Base-by-base conservation (phyloP, 2,329 filamentous ascomycete genomes). In the Phialocephala sp. region DNA sequence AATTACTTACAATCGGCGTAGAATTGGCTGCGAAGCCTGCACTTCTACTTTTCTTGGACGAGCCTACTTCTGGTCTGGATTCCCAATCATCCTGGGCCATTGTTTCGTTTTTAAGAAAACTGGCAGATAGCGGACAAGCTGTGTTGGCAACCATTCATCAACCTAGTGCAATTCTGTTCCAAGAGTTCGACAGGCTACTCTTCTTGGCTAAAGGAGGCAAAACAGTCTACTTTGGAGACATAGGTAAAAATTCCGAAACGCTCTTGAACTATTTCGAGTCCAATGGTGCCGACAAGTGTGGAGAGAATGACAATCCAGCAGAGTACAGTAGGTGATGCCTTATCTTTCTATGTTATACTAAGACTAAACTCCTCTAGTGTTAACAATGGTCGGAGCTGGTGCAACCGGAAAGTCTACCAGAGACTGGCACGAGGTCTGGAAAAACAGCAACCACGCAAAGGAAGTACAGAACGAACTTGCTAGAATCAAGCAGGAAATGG, bases 91-190 rank as follows among this genome's bases (percentile, higher is more conserved):
- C 93, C 1, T 97, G 93, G 92, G 91, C 93, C 68, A 97, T 97
- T 75, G 84, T 94, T 45, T 89, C 93, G 76, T 87, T 97, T 37
- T 85, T 98, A 50, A 90, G 96, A 79, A 97, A 95, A 79, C 84
- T 97, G 39, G 93, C 93, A 72, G 91, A 94, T 78, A 91, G 89
- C 69, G 94, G 94, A 15, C 93, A 96, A 77, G 94, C 94, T 59
- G 91, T 97, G 76, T 87, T 97, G 15, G 97, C 93, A 79, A 97
- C 94, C 0, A 97, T 97, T 65, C 94, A 98, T 78, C 94, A 98
- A 78, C 94, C 94, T 12, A 95, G 91, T 24, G 93, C 94, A 32
- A 93, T 97, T 85, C 84, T 97, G 57, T 97, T 97, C 82, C 92
- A 97, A 77, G 90, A 92, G 66, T 97, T 95, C 75, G 91, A 95